These are phyloP conservation scores for Pezizomycotina sp. DNA, from an alignment of 2,329 filamentous ascomycete genomes.

Conservation along the genomic window DNA sequence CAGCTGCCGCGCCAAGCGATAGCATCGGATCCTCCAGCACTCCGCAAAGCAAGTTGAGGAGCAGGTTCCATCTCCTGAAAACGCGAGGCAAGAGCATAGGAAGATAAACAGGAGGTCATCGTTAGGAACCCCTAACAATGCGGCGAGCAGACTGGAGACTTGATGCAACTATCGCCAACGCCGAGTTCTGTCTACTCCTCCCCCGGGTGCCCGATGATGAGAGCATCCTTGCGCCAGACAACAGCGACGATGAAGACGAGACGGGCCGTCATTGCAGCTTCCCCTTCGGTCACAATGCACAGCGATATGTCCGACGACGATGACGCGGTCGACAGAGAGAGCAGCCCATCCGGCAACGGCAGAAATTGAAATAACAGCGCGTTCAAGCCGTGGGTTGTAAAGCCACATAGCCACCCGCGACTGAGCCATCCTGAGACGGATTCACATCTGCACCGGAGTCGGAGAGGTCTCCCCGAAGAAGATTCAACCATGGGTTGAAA, in stretches of 20 bases:
- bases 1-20: constrained; percentile 9
- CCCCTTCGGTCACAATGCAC: constrained; percentile 14
- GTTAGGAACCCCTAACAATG: constrained; percentile 13
- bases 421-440: constrained; percentile 18
- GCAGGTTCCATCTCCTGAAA: constrained; percentile 42
- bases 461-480: too few relatives aligned
- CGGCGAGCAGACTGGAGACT: constrained; percentile 13
- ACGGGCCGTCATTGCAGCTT: constrained; percentile 17
- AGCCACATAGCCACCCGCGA: constrained; percentile 16
- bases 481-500: too few relatives aligned
- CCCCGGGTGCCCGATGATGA: constrained; percentile 18
- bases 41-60: constrained; percentile 44
- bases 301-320: constrained; percentile 15
- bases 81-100: constrained; percentile 49
- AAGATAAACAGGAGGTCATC: constrained; percentile 31
- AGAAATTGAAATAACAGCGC: constrained; percentile 18
- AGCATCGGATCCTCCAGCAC: constrained; percentile 38
- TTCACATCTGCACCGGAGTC: constrained; percentile 16
- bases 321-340: constrained; percentile 17
- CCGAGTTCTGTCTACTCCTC: constrained; percentile 18
- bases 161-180: constrained; percentile 18
- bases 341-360: too few relatives aligned
- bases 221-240: constrained; percentile 12
- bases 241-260: constrained; percentile 18
- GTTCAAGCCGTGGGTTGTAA: constrained; percentile 17